Evolutionary conservation across 345 rosid genomes (phyloP), one percentile per base, ranked within the genome.

Genomic region (Tarenaya hassleriana): DNA sequence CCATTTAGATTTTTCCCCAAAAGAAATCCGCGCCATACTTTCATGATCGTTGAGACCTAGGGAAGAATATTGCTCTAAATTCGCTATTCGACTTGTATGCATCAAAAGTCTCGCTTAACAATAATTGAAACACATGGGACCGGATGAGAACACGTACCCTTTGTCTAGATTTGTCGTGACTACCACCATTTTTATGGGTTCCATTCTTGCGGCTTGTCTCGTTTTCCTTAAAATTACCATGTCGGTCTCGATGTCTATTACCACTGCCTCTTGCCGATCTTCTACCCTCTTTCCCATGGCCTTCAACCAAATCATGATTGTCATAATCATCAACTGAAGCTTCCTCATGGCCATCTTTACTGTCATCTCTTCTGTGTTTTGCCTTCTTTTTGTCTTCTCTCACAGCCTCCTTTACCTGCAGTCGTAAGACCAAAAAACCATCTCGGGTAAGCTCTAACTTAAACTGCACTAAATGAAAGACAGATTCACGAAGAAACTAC

Each of bases 301-400:
- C 42, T 16, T 83, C 90, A 47, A 45, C 37, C 47, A 62, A 11
- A 56, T 71, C 84, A 61, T 42, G 64, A 45, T 68, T 57, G 48
- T 65, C 75, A 55, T 34, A 56, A n/a, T 75, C 84, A 47, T 75
- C 84, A 47, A 73, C 69, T 57, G 69, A 75, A 60, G 70, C 80
- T 56, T 75, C 71, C 73, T 68, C 72, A 17, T 18, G 44, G 66
- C 61, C 75, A 60, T 77, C 81, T 44, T 75, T 76, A 13, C 60
- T 73, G 60, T 81, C 91, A 33, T 76, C 96, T 63, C 87, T 77
- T 62, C 87, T 75, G 47, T 86, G 79, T 50, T 73, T 86, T 35
- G 50, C 64, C 63, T 71, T 82, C 69, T 76, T 75, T 70, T 71
- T 73, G 34, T 89, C 88, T 43, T 77, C 86, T 70, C 77, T 81